Conservation (phyloP, 352 stramenopile species). For the Globisporangium mamillatum region DNA sequence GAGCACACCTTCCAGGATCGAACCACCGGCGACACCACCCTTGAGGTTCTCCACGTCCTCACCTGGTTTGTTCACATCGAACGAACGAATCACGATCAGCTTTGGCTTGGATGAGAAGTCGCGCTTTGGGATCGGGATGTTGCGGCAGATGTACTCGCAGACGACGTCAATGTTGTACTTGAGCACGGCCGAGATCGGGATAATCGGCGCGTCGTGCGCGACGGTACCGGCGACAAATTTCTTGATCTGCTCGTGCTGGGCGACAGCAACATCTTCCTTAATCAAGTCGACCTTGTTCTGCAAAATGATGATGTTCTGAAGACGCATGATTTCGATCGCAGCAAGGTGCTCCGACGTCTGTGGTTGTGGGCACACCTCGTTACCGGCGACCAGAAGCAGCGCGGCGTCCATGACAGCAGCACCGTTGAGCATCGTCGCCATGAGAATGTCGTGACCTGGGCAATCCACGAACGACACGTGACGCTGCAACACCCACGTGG, state of each 20-base stretch:
- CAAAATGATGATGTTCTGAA: slow-evolving; percentile 99
- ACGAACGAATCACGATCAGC: slow-evolving; percentile 99
- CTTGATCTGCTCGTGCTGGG: slow-evolving; percentile 97
- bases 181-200: slow-evolving; percentile 98
- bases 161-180: slow-evolving; percentile 99
- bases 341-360: slow-evolving; percentile 99
- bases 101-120: slow-evolving; percentile 98
- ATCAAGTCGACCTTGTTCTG: slow-evolving; percentile 99
- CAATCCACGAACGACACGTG: slow-evolving; percentile 99
- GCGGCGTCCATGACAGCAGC: slow-evolving; percentile 99
- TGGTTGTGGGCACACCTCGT: slow-evolving; percentile 98
- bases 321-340: slow-evolving; percentile 99
- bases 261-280: slow-evolving; percentile 96
- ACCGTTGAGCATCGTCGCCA: slow-evolving; percentile 99
- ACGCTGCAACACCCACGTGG: slow-evolving; percentile 90
- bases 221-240: slow-evolving; percentile 89
- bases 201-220: slow-evolving; percentile 97
- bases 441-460: slow-evolving; percentile 99
- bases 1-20: slow-evolving; percentile 97
- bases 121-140: slow-evolving; percentile 97
- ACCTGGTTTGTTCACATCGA: slow-evolving; percentile 99
- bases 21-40: slow-evolving; percentile 90
- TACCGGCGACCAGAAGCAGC: slow-evolving; percentile 97
- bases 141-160: slow-evolving; percentile 99
- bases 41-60: slow-evolving; percentile 98